Evolutionary conservation across 106 monocot genomes (phyloP).

Genomic region (Dioscorea zingiberensis): DNA sequence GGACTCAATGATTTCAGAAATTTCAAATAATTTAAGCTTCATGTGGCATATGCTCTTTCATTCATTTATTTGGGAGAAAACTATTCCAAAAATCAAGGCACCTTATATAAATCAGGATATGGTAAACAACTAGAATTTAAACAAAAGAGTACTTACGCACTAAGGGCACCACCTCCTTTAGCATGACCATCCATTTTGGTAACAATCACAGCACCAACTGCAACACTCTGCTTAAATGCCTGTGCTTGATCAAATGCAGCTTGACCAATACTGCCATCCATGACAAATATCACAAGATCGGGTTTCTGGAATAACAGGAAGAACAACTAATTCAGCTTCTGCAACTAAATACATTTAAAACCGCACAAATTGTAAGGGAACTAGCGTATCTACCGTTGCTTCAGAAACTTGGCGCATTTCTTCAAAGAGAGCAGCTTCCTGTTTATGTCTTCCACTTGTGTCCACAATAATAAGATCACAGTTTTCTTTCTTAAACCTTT

Average conservation of each 20-base stretch:
- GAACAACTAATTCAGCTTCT: neutral
- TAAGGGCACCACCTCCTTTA: conserved; percentile 98
- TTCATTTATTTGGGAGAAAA: no score
- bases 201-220: conserved; percentile 95
- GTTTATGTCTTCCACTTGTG: conserved; percentile 97
- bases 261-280: conserved; percentile 99
- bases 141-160: conserved; percentile 72
- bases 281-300: conserved; percentile 98
- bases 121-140: no score
- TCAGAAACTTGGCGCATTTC: conserved; percentile 99
- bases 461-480: conserved; percentile 97
- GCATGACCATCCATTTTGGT: conserved; percentile 99
- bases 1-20: no score
- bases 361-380: no score
- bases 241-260: conserved; percentile 98
- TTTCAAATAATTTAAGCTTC: no score
- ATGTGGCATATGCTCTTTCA: no score
- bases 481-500: conserved; percentile 95
- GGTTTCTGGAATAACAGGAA: conserved; percentile 68
- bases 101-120: no score
- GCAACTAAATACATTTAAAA: no score
- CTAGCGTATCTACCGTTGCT: conserved; percentile 57
- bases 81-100: no score
- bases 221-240: conserved; percentile 95
- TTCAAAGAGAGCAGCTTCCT: conserved; percentile 97